Percentiles rank a stretch among this genome's conserved stretches.
Conservation (phyloP, 345 rosid species). For the Geranium brycei region DNA sequence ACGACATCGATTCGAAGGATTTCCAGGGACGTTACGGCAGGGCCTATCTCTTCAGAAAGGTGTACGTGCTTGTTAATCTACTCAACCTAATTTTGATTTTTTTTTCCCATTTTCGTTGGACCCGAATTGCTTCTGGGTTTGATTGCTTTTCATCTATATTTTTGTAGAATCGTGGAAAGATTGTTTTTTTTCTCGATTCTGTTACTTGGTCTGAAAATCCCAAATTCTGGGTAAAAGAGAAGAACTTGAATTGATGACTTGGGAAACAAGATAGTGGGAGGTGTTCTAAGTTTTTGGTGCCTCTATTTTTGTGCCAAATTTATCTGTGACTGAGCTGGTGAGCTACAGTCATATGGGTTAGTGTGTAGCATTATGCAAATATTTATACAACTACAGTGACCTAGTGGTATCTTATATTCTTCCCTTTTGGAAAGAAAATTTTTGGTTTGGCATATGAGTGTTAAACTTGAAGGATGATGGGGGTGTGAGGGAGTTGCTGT, state of each 20-base stretch:
- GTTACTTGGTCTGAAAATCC: neutral
- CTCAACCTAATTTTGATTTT: neutral
- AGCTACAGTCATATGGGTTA: too few species aligned
- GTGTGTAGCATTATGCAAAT: too few species aligned
- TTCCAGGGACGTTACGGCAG: constrained; percentile 32
- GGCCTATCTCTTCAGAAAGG: constrained; percentile 28
- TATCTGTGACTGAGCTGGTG: too few species aligned
- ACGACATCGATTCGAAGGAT: constrained; percentile 29
- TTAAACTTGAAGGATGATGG: neutral
- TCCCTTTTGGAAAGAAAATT: too few species aligned
- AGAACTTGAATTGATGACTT: neutral
- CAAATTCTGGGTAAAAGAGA: neutral
- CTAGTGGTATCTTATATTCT: too few species aligned
- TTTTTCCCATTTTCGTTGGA: neutral
- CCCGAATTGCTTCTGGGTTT: neutral
- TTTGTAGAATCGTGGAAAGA: neutral
- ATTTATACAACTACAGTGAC: too few species aligned
- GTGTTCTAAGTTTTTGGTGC: too few species aligned
- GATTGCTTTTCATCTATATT: neutral
- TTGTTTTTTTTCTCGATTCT: neutral
- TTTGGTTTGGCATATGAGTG: neutral
- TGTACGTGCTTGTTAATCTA: constrained; percentile 11
- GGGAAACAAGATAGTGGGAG: neutral
- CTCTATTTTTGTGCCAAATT: too few species aligned
- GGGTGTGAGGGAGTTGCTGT: too few species aligned